Evolutionary conservation across 495 filamentous ascomycete species (phyloP).

Genomic region (Wilcoxina mikolae): DNA sequence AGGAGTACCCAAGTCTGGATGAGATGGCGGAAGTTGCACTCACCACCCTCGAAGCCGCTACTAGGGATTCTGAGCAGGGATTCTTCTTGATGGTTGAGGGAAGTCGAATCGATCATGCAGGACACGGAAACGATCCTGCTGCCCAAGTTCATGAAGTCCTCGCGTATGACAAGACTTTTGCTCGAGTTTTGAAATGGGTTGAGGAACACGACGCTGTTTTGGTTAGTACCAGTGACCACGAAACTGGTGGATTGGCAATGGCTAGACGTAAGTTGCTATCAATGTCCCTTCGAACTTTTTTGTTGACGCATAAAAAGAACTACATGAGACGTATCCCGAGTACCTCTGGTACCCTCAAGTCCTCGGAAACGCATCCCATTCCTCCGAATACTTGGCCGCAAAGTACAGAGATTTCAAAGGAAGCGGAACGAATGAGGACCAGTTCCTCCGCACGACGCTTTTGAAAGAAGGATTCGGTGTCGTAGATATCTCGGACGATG

Average conservation of each 20-base stretch:
- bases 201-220: constrained; percentile 62
- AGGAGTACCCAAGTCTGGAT: constrained; percentile 72
- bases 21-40: constrained; percentile 84
- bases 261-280: constrained; percentile 67
- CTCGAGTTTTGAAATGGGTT: constrained; percentile 69
- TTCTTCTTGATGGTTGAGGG: constrained; percentile 99
- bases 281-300: no score
- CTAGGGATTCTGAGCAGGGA: constrained; percentile 68
- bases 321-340: constrained; percentile 49
- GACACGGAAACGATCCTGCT: constrained; percentile 85
- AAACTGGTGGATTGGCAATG: constrained; percentile 74
- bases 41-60: constrained; percentile 64
- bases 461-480: constrained; percentile 55
- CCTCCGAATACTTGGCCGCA: constrained; percentile 50
- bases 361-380: constrained; percentile 67
- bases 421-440: constrained; percentile 25
- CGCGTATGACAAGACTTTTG: constrained; percentile 77
- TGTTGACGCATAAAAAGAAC: constrained; percentile 32
- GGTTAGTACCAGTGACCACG: constrained; percentile 84
- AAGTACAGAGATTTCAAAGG: constrained; percentile 41
- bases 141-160: constrained; percentile 91
- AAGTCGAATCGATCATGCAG: constrained; percentile 88
- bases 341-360: constrained; percentile 80
- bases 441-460: constrained; percentile 19
- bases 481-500: constrained; percentile 51